Evolutionary conservation across 2,329 filamentous ascomycete genomes (phyloP).

Genomic region (Cladosporium colombiae): DNA sequence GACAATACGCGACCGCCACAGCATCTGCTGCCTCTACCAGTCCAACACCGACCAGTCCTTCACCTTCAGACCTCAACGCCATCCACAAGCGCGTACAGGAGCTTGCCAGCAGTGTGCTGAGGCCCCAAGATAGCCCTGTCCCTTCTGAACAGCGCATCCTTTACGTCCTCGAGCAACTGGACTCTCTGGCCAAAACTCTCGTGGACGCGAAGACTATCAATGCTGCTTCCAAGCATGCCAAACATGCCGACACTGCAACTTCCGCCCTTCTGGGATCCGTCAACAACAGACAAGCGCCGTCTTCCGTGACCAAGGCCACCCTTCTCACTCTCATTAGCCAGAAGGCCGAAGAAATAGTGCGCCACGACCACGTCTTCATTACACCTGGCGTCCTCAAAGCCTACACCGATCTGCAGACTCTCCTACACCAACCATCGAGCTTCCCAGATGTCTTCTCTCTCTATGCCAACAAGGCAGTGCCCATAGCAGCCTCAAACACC

Average conservation of each 20-base stretch:
- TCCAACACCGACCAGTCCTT: background rate
- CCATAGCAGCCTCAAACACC: conserved; percentile 51
- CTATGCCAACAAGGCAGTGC: conserved; percentile 80
- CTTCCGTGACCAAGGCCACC: conserved; percentile 39
- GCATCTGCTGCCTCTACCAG: conserved; percentile 32
- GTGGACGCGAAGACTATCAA: conserved; percentile 27
- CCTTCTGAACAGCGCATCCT: conserved; percentile 35
- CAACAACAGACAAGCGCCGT: conserved; percentile 37
- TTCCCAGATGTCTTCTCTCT: conserved; percentile 78
- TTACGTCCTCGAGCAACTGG: conserved; percentile 37
- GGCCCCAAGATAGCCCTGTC: conserved; percentile 27
- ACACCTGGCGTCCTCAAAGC: conserved; percentile 68
- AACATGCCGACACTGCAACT: conserved; percentile 45
- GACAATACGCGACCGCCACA: conserved; percentile 39
- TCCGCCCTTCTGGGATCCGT: conserved; percentile 56
- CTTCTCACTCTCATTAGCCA: conserved; percentile 50
- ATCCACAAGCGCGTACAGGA: conserved; percentile 34
- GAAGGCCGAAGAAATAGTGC: conserved; percentile 68
- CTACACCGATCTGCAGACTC: conserved; percentile 76
- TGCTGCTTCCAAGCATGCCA: conserved; percentile 9
- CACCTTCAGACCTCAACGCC: conserved; percentile 24
- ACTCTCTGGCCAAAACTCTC: conserved; percentile 30
- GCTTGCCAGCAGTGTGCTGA: conserved; percentile 31
- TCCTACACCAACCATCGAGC: conserved; percentile 71
- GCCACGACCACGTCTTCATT: conserved; percentile 77